These are phyloP conservation scores for Kluyveromyces sp. DNA, from an alignment of 1,139 yeast genomes.

Conservation along the genomic window DNA sequence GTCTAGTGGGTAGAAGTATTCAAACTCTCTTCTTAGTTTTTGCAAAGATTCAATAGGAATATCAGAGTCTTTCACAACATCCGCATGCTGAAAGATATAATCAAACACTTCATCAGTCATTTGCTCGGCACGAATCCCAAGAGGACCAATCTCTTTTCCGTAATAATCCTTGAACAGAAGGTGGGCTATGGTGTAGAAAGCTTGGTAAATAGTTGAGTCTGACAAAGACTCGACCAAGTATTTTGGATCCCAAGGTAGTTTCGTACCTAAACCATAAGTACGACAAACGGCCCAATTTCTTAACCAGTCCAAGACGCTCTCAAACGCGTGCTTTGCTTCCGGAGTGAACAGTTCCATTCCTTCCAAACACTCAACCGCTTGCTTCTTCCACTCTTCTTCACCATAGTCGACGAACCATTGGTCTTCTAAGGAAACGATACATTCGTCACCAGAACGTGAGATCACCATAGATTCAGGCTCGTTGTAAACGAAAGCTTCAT, in stretches of 20 bases:
- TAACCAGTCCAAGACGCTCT: constrained; percentile 93
- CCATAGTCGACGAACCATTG: constrained; percentile 99
- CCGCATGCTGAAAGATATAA: constrained; percentile 73
- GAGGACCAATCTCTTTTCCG: constrained; percentile 69
- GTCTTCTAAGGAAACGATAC: constrained; percentile 95
- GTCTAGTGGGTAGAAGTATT: constrained; percentile 91
- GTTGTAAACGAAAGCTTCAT: constrained; percentile 80
- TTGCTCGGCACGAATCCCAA: constrained; percentile 70
- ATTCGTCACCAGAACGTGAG: constrained; percentile 94
- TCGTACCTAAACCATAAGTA: constrained; percentile 93
- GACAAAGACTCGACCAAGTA: constrained; percentile 91
- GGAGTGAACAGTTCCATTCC: constrained; percentile 72
- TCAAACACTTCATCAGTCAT: constrained; percentile 94
- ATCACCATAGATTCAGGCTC: constrained; percentile 90
- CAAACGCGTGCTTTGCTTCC: constrained; percentile 89
- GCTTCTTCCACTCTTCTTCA: constrained; percentile 85
- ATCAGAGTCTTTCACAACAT: constrained; percentile 43
- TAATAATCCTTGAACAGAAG: constrained; percentile 80
- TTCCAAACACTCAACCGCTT: constrained; percentile 74
- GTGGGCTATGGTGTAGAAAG: constrained; percentile 88
- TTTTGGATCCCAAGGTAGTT: constrained; percentile 94
- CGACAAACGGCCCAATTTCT: constrained; percentile 98
- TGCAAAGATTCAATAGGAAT: constrained; percentile 65
- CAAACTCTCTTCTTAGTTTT: constrained; percentile 83
- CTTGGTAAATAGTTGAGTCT: constrained; percentile 94